A percentile compares a stretch with the other conserved stretches of the same genome.
These are phyloP conservation scores for Fusarium xylarioides DNA, from an alignment of 2,329 filamentous ascomycete species.

Conservation along the genomic window DNA sequence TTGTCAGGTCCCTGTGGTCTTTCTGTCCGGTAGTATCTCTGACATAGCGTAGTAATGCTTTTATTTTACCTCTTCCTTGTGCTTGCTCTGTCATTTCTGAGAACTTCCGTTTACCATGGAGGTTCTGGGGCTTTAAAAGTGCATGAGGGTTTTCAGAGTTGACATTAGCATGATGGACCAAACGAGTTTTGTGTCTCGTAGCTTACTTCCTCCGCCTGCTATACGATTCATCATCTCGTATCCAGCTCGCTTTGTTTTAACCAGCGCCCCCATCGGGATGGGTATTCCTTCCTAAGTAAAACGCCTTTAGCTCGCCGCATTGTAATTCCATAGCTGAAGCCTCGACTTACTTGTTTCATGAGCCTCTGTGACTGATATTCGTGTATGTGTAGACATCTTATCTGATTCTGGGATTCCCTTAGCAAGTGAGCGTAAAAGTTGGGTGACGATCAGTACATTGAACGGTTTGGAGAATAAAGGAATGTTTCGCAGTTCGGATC, in stretches of 20 bases:
- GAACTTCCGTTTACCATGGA: background rate
- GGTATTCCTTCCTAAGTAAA: slow-evolving; percentile 39
- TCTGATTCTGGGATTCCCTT: background rate
- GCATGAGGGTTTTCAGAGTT: background rate
- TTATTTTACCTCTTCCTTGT: background rate
- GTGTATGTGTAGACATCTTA: slow-evolving; percentile 7
- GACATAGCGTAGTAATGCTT: slow-evolving; percentile 25
- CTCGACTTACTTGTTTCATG: background rate
- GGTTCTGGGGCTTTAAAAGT: background rate
- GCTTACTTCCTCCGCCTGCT: background rate
- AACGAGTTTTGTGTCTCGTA: background rate
- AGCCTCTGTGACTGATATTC: slow-evolving; percentile 22
- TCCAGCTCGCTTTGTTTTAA: background rate
- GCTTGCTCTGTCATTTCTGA: slow-evolving; percentile 7
- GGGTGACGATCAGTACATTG: background rate
- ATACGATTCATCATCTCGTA: background rate
- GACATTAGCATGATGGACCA: background rate
- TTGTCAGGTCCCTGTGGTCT: background rate
- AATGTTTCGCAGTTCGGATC: background rate
- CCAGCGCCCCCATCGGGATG: slow-evolving; percentile 18
- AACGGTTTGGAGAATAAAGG: background rate
- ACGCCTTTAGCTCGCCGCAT: background rate
- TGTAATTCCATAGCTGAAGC: fast-evolving
- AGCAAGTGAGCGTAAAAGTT: background rate
- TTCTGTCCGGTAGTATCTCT: background rate